These are phyloP conservation scores for Cymbopogon flexuosus DNA, from an alignment of 202 grass and related monocot genomes.

Conservation along the genomic window DNA sequence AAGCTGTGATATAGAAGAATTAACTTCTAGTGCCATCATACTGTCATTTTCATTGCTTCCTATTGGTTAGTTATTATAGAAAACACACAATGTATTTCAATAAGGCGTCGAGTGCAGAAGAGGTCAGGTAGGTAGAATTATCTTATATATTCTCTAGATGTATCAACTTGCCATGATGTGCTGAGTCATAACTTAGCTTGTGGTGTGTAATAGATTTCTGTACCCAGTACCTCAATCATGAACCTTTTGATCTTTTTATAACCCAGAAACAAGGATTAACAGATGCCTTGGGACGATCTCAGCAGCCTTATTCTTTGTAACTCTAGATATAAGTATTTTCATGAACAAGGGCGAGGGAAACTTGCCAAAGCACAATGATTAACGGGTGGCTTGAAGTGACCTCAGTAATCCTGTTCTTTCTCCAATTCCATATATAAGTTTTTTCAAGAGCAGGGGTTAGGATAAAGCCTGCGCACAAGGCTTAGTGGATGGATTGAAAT, in stretches of 20 bases:
- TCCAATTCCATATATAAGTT: neutral
- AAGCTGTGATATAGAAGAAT: neutral
- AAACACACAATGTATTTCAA: neutral
- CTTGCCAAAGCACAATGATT: neutral
- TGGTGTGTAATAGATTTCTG: neutral
- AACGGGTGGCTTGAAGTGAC: neutral
- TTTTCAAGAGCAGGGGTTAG: neutral
- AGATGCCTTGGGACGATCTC: neutral
- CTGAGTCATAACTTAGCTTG: neutral
- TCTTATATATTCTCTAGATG: neutral
- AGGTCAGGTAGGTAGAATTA: neutral
- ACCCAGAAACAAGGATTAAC: neutral
- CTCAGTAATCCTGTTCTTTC: neutral
- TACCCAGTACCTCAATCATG: neutral
- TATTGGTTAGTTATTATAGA: neutral
- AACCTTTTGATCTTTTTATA: neutral
- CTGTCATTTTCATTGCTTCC: neutral
- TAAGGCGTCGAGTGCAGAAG: neutral
- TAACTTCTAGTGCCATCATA: neutral
- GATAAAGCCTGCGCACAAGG: neutral
- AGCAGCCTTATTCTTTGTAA: neutral
- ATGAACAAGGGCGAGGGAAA: neutral
- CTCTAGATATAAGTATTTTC: neutral
- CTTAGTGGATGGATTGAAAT: neutral
- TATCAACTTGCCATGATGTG: neutral